These are phyloP conservation scores for Didymella glomerata DNA, from an alignment of 2,329 filamentous ascomycete genomes.

Conservation along the genomic window DNA sequence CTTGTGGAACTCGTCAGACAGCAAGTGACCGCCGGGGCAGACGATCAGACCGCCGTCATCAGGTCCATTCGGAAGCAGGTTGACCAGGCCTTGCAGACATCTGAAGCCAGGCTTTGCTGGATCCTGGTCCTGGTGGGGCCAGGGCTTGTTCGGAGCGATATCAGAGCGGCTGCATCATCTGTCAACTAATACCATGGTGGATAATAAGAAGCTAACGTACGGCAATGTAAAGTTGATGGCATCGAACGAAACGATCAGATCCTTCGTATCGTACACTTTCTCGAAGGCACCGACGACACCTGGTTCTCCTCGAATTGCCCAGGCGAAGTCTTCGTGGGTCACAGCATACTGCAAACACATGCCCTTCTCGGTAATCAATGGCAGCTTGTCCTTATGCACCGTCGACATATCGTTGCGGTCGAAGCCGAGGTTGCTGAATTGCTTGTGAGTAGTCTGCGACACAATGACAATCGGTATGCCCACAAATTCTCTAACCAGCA, in stretches of 20 bases:
- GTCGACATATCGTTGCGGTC: background rate
- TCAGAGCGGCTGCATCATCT: background rate
- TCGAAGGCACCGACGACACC: background rate
- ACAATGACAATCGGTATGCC: background rate
- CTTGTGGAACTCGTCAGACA: slow-evolving; percentile 44
- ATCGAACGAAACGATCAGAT: background rate
- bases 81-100: slow-evolving; percentile 62
- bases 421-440: background rate
- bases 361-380: background rate
- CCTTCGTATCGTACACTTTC: background rate
- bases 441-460: background rate
- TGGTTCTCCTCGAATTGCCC: background rate
- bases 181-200: background rate
- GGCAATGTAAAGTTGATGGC: background rate
- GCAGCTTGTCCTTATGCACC: background rate
- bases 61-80: slow-evolving; percentile 51
- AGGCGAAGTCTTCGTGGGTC: background rate
- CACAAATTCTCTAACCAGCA: background rate
- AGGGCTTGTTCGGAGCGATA: background rate
- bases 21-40: slow-evolving; percentile 41
- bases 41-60: slow-evolving; percentile 52
- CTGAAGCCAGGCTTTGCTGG: slow-evolving; percentile 56
- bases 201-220: background rate
- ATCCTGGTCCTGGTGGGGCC: slow-evolving; percentile 29
- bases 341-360: background rate